Evolutionary conservation across 306 rosid genomes (phyloP), one percentile per base, ranked within the genome.

Genomic region (Benincasa hispida): DNA sequence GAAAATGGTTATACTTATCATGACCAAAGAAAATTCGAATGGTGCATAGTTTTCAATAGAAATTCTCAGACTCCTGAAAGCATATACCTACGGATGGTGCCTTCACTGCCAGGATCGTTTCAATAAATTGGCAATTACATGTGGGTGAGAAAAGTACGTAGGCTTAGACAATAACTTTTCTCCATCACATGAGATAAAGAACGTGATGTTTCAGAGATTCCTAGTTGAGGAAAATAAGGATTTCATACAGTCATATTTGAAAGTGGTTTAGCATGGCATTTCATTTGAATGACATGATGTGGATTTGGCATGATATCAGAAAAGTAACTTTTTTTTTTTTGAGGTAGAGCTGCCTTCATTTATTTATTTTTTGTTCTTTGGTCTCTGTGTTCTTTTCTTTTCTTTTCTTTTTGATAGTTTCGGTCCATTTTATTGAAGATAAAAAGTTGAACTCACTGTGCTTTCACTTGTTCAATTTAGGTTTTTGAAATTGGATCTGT

Each of bases 401-500:
- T 30, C 32, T 21, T 57, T 57, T 21, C 18, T 30, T 61, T 17
- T 61, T 32, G 11, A 32, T 8, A 30, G 22, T 10, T 62, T 9
- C 18, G 70, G 19, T 34, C 70, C 70, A 30, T 32, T 62, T 62
- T 8, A 62, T 61, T 32, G 18, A 37, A 62, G 70, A 34, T 62
- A 62, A 37, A 37, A 10, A 11, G 18, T 39, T 8, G 9, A 37
- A 37, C 73, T 66, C 41, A 39, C 10, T 35, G 24, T 22, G 55
- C 25, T 54, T 76, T 41, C 25, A 54, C n/a, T 41, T 73, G 25
- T 73, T 53, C 55, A 4, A 58, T 58, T 57, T 82, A 93, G 98
- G 84, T 91, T 59, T 60, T 93, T 60, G 97, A 93, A 85, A 79
- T 93, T 82, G 97, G 98, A 61, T 89, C 97, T 79, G 87, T 93